These are phyloP conservation scores for Aspergillus pseudotamarii DNA, from an alignment of 2,329 filamentous ascomycete species.

Conservation along the genomic window DNA sequence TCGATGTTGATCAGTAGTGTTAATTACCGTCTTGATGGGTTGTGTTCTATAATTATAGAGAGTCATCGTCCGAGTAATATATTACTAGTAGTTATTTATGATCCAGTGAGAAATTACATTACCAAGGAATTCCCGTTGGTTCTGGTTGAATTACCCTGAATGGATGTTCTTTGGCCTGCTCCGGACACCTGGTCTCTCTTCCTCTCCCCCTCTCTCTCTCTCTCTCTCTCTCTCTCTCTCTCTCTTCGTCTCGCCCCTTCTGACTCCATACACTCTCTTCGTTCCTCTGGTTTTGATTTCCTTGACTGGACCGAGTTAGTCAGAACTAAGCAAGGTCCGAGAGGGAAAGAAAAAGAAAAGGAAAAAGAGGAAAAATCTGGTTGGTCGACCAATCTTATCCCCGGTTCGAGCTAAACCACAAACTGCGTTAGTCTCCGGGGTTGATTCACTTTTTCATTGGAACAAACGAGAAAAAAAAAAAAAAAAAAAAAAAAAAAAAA, in stretches of 20 bases:
- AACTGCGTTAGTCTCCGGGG: not conserved
- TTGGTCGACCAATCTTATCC: not conserved
- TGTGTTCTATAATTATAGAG: not conserved
- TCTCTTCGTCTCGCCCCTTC: not conserved
- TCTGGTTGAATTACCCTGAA: not conserved
- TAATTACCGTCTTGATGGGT: not conserved
- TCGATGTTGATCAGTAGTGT: slow-evolving; percentile 20
- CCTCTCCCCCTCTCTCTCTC: not conserved
- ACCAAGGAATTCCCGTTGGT: not conserved
- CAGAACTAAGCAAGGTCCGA: not conserved
- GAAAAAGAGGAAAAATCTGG: not conserved
- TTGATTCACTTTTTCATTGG: not conserved
- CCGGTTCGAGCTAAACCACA: not conserved
- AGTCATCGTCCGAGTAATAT: not conserved
- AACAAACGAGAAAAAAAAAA: not conserved
- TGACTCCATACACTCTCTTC: not conserved
- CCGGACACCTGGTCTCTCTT: not conserved
- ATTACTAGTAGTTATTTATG: not conserved
- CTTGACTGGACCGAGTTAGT: not conserved
- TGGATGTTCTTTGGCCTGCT: not conserved
- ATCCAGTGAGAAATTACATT: not conserved
- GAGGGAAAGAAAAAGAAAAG: not conserved
- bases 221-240: not conserved
- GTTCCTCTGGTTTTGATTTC: not conserved
- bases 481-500: not conserved